Base-by-base conservation (phyloP, 441 rosid genomes). In the Aleurites moluccanus region DNA sequence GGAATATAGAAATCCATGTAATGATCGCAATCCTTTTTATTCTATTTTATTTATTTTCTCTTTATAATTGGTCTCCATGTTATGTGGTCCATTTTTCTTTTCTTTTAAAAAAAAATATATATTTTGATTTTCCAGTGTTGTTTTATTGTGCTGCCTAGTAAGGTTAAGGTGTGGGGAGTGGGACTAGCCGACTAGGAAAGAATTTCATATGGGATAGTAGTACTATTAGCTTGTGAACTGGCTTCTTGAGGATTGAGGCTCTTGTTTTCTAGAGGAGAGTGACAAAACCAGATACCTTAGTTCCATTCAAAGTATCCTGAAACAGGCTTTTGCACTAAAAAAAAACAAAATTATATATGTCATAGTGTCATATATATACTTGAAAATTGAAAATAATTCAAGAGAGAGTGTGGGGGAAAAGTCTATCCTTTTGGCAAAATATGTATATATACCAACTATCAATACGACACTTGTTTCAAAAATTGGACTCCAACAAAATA, bases 161-260 rank as follows among this genome's bases (percentile, higher is more conserved):
- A 57, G 70, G 64, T 69, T 69, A 78, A 23, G 61, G 30, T 15
- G 15, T 16, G 61, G 21, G 40, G 40, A 38, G 40, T 10, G 65
- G 55, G 73, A 60, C n/a, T 35, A 3, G 38, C 38, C 0, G 38
- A 35, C 38, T 27, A 20, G 15, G n/a, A 40, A 57, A 35, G 18
- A n/a, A 61, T 53, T 52, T 63, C 83, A 33, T 73, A 63, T 50
- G 15, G 78, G 64, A 72, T 77, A 71, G 78, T 56, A 38, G 78
- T 56, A 38, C 40, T 38, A 16, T 40, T 1, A 28, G 79, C 69
- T 53, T 77, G 81, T 83, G 84, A 83, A 60, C 70, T 70, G 8
- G 40, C 55, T 38, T 38, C 8, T 38, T 38, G 40, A 38, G 40
- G 40, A 38, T 57, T 60, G 66, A 53, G 78, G 82, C 57, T 61